These are phyloP conservation scores for Metahyphopichia silvanorum DNA, from an alignment of 805 yeast genomes.

Conservation along the genomic window DNA sequence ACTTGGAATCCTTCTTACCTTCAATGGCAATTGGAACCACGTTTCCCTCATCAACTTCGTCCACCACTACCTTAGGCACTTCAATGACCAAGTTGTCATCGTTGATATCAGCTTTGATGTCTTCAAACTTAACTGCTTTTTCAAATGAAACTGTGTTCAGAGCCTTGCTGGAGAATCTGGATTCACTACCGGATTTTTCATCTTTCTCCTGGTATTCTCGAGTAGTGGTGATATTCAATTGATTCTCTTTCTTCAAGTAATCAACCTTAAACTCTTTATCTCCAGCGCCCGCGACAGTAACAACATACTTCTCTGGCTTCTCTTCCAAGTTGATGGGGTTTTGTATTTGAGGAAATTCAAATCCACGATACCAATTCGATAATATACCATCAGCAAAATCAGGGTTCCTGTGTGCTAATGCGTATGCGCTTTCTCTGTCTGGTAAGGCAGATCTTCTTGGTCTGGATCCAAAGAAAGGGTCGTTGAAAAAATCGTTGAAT, in stretches of 20 bases:
- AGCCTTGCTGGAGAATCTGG: constrained; percentile 12
- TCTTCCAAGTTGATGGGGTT: constrained; percentile 19
- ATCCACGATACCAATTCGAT: constrained; percentile 2
- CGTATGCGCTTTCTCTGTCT: neutral
- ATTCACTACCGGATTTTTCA: constrained; percentile 7
- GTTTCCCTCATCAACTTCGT: constrained; percentile 17
- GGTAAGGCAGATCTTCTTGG: constrained; percentile 8
- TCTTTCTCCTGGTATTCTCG: constrained; percentile 9
- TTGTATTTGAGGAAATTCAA: constrained; percentile 5
- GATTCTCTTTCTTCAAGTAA: constrained; percentile 19
- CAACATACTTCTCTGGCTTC: constrained; percentile 19
- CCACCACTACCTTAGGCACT: constrained; percentile 15
- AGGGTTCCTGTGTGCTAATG: neutral
- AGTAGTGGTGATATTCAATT: constrained; percentile 15
- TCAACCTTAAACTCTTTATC: constrained; percentile 20
- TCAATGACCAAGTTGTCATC: constrained; percentile 15
- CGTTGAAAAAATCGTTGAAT: constrained; percentile 12
- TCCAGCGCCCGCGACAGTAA: constrained; percentile 12
- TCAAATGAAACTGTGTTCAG: constrained; percentile 18
- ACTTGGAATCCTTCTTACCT: neutral
- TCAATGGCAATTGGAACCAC: constrained; percentile 28
- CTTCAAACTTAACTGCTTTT: constrained; percentile 18
- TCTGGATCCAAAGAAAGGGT: constrained; percentile 5
- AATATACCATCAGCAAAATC: constrained; percentile 1
- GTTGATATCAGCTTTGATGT: constrained; percentile 16